phyloP scores from a whole-genome alignment of 2,329 filamentous ascomycete genomes.

The Ilyonectria mors-panacis region DNA sequence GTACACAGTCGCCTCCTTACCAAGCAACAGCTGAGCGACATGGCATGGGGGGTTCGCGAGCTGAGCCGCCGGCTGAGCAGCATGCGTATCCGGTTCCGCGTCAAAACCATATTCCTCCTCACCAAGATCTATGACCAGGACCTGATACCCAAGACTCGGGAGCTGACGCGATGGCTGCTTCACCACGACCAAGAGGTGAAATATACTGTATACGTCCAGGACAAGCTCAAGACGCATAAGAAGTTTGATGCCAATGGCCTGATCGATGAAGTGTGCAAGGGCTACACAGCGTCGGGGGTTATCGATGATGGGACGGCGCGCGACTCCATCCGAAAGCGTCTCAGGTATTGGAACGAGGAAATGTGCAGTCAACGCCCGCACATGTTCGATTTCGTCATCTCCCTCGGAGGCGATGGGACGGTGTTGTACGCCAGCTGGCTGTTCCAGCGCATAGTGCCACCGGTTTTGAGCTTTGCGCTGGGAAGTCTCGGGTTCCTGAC shows the following conservation, averaged over 20 bases:
- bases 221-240: slow-evolving; percentile 78
- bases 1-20: slow-evolving; percentile 83
- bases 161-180: slow-evolving; percentile 86
- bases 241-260: slow-evolving; percentile 82
- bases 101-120: slow-evolving; percentile 87
- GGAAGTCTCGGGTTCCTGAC: slow-evolving; percentile 96
- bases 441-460: slow-evolving; percentile 95
- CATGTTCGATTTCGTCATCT: slow-evolving; percentile 93
- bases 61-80: slow-evolving; percentile 88
- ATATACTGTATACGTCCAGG: slow-evolving; percentile 89
- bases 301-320: slow-evolving; percentile 53
- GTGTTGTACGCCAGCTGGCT: slow-evolving; percentile 97
- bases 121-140: slow-evolving; percentile 93
- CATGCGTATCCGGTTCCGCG: slow-evolving; percentile 85
- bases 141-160: slow-evolving; percentile 82
- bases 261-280: slow-evolving; percentile 69
- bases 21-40: slow-evolving; percentile 94
- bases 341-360: slow-evolving; percentile 87
- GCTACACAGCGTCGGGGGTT: slow-evolving; percentile 57
- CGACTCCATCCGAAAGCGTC: slow-evolving; percentile 62
- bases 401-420: slow-evolving; percentile 95
- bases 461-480: slow-evolving; percentile 90
- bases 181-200: slow-evolving; percentile 74
- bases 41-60: slow-evolving; percentile 96
- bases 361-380: slow-evolving; percentile 86